Base-by-base conservation (phyloP, 331 rosid species). In the Rhamnella rubrinervis region DNA sequence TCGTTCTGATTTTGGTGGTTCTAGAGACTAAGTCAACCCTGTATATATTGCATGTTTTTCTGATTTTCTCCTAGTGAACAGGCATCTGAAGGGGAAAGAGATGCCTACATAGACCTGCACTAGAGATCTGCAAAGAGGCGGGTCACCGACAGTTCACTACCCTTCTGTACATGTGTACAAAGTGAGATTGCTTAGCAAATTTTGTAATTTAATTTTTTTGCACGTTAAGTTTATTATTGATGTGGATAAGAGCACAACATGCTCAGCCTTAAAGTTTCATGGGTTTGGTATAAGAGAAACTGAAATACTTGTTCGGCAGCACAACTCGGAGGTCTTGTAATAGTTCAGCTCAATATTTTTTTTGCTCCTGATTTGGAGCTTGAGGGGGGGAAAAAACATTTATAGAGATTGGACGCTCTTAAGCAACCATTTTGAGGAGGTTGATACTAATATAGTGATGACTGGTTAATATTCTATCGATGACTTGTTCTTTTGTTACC, bases 141-240 rank as follows among this genome's bases (percentile, higher is more conserved):
- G 84, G 82, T 71, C 78, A 67, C 71, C 57, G 20, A 47, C 63
- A 50, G 74, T 77, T 75, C 55, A 69, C 71, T 76, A 69, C 81
- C 84, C 84, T 75, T 71, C 77, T 80, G 86, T 86, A 87, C 89
- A 84, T 85, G 81, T 89, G 96, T 92, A 85, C 95, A 92, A 83
- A 92, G 81, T 72, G 84, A 80, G 85, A 83, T 81, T 84, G 77
- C 57, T 80, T 82, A 80, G 89, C 72, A 83, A 86, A 70, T 92
- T 81, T 87, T 87, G 86, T 75, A 31, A 70, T 74, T 44, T 64
- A 49, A 8, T 51, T 64, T 46, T 67, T 76, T 75, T 63, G 31
- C 67, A 73, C 39, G 68, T 60, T 71, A 52, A 73, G 78, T 75
- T 80, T 81, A 65, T 78, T 78, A 72, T 81, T 77, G 61, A 82